Evolutionary conservation across 2,329 filamentous ascomycete genomes (phyloP), one percentile per base, ranked within the genome.

Genomic region (Blastomyces percursus): DNA sequence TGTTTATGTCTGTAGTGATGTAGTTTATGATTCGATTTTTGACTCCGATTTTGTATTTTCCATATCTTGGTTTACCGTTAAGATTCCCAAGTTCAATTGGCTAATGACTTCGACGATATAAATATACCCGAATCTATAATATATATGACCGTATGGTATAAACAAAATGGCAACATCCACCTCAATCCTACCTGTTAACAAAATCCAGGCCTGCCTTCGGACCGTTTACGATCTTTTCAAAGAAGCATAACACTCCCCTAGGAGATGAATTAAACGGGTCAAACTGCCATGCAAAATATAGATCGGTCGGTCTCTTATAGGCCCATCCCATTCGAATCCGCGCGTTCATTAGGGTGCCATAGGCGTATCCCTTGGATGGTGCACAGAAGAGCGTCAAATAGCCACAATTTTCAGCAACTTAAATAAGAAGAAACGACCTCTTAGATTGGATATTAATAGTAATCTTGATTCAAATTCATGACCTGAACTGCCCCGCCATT

Each of bases 241-340:
- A 32, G 24, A 16, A 51, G 30, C 51, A 51, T 61, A 38, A 19
- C 35, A 67, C 76, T 77, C 0, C 74, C 8, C 42, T 55, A 3
- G 76, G 76, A 69, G 76, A 77, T 7, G 69, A 66, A 42, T 69
- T 68, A 1, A 61, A 64, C 5, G 69, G 66, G 66, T 80, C 72
- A 69, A 75, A 83, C 72, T 84, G 82, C 82, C 82, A 85, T 32
- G 68, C 65, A 70, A 84, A 84, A 64, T 76, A 79, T 7, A 72
- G 71, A 70, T 84, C 80, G 50, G 82, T n/a, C n/a, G n/a, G n/a
- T n/a, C n/a, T n/a, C n/a, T n/a, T n/a, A n/a, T n/a, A n/a, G 6
- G 70, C 69, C 81, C 82, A 84, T 6, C 81, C 81, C 46, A 75
- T 70, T 44, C 74, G 70, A 14, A 80, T 70, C 40, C 84, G 72